Conservation (phyloP, 768 basidiomycete genomes). For the Lactarius hengduanensis region DNA sequence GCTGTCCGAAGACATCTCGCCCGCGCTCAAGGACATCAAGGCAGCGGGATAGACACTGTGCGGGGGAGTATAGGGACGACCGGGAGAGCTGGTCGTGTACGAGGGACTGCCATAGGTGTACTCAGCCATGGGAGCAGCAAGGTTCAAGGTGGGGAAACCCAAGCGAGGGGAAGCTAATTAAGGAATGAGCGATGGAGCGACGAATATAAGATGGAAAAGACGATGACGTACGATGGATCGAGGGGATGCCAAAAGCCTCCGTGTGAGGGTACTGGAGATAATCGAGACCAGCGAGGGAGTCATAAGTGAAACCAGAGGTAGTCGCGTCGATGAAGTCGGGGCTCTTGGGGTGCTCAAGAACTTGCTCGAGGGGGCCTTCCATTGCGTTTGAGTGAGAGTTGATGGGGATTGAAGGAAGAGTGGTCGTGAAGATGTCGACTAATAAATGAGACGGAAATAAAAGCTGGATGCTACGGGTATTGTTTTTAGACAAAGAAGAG, state of each 20-base stretch:
- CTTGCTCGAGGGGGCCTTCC: conserved; percentile 48
- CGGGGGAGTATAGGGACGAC: conserved; percentile 69
- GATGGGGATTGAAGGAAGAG: conserved; percentile 17
- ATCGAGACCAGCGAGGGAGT: conserved; percentile 45
- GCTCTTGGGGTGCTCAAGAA: conserved; percentile 51
- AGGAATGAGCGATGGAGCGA: conserved; percentile 15
- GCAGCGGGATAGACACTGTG: conserved; percentile 70
- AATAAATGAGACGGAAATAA: conserved; percentile 32
- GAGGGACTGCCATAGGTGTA: conserved; percentile 57
- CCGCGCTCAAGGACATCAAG: conserved; percentile 66
- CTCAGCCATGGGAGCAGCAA: conserved; percentile 57
- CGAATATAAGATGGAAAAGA: conserved; percentile 21
- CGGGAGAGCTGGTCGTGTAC: conserved; percentile 51
- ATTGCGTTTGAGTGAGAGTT: conserved; percentile 33
- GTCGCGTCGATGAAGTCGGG: conserved; percentile 50
- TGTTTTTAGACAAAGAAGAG: conserved; percentile 12
- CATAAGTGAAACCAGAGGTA: conserved; percentile 42
- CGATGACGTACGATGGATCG: conserved; percentile 58
- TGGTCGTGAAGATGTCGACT: conserved; percentile 31
- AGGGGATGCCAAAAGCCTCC: conserved; percentile 51
- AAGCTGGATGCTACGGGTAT: conserved; percentile 22
- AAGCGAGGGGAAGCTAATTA: conserved; percentile 51
- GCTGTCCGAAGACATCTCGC: conserved; percentile 74
- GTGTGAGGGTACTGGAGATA: conserved; percentile 74
- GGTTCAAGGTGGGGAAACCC: conserved; percentile 61